Evolutionary conservation across 108 stramenopile species (phyloP), one percentile per base, ranked within the genome.

Genomic region (Cyclostephanos tholiformis): DNA sequence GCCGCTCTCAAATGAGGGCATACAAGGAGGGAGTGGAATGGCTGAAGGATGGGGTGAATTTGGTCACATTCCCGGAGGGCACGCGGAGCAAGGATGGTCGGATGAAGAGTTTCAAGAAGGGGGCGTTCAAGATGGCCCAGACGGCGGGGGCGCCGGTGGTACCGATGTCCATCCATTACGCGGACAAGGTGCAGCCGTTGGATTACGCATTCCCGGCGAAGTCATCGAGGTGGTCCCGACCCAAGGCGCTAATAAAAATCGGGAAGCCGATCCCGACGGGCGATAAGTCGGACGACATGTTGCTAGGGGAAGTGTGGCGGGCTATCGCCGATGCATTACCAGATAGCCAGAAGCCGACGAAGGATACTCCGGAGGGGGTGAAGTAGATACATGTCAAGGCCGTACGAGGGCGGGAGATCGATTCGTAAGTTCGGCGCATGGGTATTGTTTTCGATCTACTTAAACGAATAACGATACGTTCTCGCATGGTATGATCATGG

Each of bases 81-180:
- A 85, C 87, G 39, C 79, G 87, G 5, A 81, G 75, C 55, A 70
- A 77, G 63, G 81, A 68, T 43, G 79, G 85, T 26, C 59, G 82
- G 17, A 25, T 88, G 74, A 76, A 83, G 49, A 71, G 79, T 26
- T 88, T 88, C 59, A 88, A 88, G 80, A 80, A 77, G 61, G 86
- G 86, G 11, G 87, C 87, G 44, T 88, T 88, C 80, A 85, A 85
- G 43, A 85, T 85, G 84, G 84, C 84, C 19, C 74, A 82, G 63
- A 30, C 67, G 4, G 77, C 69, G 4, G 70, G 71, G 36, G 84
- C 81, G 4, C 55, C 71, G 25, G 77, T 85, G 44, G 81, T 85
- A 13, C 84, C 84, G 4, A 48, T 85, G 22, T 58, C 72, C 14
- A 85, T 85, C 60, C 41, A 49, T 7, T 78, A 84, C 51, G 82